A percentile compares a stretch with the other conserved stretches of the same genome.
Evolutionary conservation across 305 asterid genomes (phyloP).

Genomic region (Fraxinus floribunda): DNA sequence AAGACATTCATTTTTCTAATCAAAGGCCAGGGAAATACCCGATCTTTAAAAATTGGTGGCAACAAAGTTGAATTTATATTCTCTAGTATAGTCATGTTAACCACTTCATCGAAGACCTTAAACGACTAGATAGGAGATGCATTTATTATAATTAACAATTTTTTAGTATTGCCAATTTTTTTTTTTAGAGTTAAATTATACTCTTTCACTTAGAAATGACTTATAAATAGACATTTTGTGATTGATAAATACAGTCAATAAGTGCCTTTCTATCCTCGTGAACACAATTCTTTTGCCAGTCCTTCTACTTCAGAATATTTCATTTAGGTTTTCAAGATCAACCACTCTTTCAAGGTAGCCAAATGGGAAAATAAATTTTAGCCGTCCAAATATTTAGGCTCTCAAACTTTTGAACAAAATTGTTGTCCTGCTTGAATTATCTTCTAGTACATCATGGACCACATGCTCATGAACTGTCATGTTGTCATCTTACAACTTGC

Average conservation of each 20-base stretch:
- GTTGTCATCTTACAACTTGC: slow-evolving; percentile 17
- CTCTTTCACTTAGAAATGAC: neutral
- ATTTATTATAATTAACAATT: neutral
- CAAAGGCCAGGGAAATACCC: neutral
- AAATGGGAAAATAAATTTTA: slow-evolving; percentile 1
- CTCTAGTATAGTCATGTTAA: neutral
- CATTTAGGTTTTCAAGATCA: neutral
- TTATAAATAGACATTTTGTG: neutral
- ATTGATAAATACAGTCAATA: neutral
- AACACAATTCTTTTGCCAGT: neutral
- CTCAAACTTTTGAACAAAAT: neutral
- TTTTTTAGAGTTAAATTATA: neutral
- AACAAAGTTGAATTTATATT: neutral
- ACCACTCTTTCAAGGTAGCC: neutral
- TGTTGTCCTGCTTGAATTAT: neutral
- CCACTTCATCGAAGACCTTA: neutral
- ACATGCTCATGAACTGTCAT: slow-evolving; percentile 15
- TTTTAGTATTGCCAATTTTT: neutral
- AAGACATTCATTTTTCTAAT: neutral
- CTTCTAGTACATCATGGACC: slow-evolving; percentile 25
- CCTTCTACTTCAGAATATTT: neutral
- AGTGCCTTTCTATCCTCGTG: neutral
- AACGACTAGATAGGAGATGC: neutral
- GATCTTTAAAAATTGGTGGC: neutral
- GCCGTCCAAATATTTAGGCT: slow-evolving; percentile 19